Conservation (phyloP, 345 rosid genomes). For the Anastatica hierochuntica region DNA sequence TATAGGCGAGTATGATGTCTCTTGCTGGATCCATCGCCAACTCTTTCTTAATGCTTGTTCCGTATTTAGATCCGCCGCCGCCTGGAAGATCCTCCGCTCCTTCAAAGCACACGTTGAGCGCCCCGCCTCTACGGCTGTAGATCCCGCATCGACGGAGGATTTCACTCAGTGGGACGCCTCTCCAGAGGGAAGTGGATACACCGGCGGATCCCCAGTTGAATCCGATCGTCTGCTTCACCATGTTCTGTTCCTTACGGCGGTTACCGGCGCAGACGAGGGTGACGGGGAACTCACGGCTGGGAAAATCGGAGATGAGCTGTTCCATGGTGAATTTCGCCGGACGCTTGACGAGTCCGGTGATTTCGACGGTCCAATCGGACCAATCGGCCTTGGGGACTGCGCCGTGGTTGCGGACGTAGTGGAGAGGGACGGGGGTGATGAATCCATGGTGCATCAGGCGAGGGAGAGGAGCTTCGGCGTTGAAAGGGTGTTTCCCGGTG, state of each 20-base stretch:
- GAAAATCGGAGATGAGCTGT: conserved; percentile 53
- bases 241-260: conserved; percentile 87
- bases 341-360: conserved; percentile 63
- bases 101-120: conserved; percentile 81
- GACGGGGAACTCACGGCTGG: conserved; percentile 57
- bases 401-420: conserved; percentile 93
- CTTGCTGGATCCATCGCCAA: conserved; percentile 75
- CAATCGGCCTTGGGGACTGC: conserved; percentile 57
- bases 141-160: conserved; percentile 70
- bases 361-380: conserved; percentile 69
- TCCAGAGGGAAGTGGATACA: conserved; percentile 78
- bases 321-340: conserved; percentile 72
- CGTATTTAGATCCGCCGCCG: conserved; percentile 90
- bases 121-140: conserved; percentile 47
- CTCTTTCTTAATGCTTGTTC: conserved; percentile 63
- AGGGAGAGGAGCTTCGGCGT: conserved; percentile 66
- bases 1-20: conserved; percentile 76
- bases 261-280: conserved; percentile 92
- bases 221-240: conserved; percentile 72
- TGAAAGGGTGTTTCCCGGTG: conserved; percentile 94
- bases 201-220: conserved; percentile 95
- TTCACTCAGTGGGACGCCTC: conserved; percentile 51
- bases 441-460: conserved; percentile 93
- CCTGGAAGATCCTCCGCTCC: conserved; percentile 94
- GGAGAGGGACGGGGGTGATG: conserved; percentile 89